Evolutionary conservation across 2,329 filamentous ascomycete species (phyloP), one percentile per base, ranked within the genome.

Genomic region (Scleromitrula shiraiana): DNA sequence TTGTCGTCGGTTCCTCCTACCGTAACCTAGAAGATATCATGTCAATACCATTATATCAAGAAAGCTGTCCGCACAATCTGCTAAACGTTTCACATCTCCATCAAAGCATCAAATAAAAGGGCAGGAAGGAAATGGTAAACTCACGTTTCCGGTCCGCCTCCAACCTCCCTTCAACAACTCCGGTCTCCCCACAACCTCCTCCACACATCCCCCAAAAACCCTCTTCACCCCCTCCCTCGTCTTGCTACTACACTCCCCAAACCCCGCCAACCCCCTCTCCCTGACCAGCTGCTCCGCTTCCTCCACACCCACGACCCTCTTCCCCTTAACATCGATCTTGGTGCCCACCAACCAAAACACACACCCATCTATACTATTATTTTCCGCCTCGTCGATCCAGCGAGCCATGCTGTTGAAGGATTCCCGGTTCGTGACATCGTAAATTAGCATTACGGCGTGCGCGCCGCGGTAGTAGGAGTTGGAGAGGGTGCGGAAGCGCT

Each of bases 391-490:
- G 37, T 73, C 69, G 54, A 75, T 74, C 74, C 75, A 78, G 41
- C 67, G 65, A 38, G 73, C 71, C 72, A 78, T 74, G 41, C 69
- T 67, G 20, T 68, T 59, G 57, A 78, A 78, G 48, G 68, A 72
- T 41, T 73, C 69, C 26, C 72, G 63, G 62, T 84, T 81, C 23
- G 86, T 83, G 50, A 97, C 74, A 66, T 98, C 93, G 75, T 97
- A 98, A 55, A 97, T 82, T 51, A 98, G 76, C 42, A 98, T 84
- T n/a, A 91, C 91, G 56, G 91, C 93, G 4, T 93, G 91, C 2
- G 93, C 93, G 54, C 91, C 91, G 62, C 93, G 85, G 68, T 98
- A 97, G 70, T 97, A 98, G 37, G 86, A 93, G 55, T 93, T 79
- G 22, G 88, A 95, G 32, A 97, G 90, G 50, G 88, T 94, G 55